phyloP scores from a whole-genome alignment of 805 yeast species.

The Metschnikowia continentalis region DNA sequence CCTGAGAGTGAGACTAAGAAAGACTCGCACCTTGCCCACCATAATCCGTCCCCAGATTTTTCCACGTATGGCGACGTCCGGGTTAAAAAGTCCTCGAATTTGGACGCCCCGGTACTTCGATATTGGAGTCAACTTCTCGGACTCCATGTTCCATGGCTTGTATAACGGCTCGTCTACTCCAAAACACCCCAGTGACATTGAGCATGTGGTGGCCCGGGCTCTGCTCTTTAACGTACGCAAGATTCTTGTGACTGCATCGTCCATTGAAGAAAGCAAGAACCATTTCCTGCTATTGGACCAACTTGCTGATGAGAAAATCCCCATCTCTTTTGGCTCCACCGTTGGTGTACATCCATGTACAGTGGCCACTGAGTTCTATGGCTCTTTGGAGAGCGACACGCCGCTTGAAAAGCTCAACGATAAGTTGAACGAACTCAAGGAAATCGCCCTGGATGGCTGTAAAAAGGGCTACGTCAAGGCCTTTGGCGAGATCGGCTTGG shows the following conservation, averaged over 20 bases:
- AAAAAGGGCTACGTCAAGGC: slow-evolving; percentile 60
- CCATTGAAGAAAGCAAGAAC: slow-evolving; percentile 58
- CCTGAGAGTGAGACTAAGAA: no score
- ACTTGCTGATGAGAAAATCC: not conserved
- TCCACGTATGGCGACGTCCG: not conserved
- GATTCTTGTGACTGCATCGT: slow-evolving; percentile 82
- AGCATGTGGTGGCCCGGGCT: slow-evolving; percentile 64
- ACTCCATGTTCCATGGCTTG: slow-evolving; percentile 77
- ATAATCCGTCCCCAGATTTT: not conserved
- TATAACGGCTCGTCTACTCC: slow-evolving; percentile 58
- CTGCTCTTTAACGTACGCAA: slow-evolving; percentile 56
- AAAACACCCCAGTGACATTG: slow-evolving; percentile 65
- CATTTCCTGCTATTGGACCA: slow-evolving; percentile 53
- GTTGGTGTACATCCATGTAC: slow-evolving; percentile 96
- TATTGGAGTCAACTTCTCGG: slow-evolving; percentile 74
- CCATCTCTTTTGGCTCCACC: slow-evolving; percentile 48
- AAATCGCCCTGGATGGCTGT: slow-evolving; percentile 46
- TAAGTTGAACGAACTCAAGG: slow-evolving; percentile 48
- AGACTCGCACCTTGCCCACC: not conserved
- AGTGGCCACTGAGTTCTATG: slow-evolving; percentile 47
- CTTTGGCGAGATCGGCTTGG: slow-evolving; percentile 94
- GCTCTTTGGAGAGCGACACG: slow-evolving; percentile 33
- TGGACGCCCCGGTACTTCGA: slow-evolving; percentile 45
- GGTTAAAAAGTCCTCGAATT: not conserved
- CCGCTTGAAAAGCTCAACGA: slow-evolving; percentile 26